These are phyloP conservation scores for Ophiostoma himal-ulmi DNA, from an alignment of 2,329 filamentous ascomycete genomes.

Conservation along the genomic window DNA sequence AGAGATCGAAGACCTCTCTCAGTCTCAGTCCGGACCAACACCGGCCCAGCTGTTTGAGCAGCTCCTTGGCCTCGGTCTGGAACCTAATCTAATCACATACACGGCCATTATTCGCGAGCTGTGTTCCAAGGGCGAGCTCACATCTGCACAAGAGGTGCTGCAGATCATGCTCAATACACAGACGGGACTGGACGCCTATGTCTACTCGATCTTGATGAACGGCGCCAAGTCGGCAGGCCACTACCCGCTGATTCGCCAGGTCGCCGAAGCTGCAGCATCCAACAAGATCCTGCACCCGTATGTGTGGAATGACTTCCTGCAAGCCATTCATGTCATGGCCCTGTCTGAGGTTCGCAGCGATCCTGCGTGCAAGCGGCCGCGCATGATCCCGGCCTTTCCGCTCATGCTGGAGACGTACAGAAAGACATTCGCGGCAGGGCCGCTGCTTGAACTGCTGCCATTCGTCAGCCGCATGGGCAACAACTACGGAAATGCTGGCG, in stretches of 20 bases:
- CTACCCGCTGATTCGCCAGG: slow-evolving; percentile 46
- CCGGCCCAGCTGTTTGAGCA: slow-evolving; percentile 49
- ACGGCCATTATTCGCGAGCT: slow-evolving; percentile 68
- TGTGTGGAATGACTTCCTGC: slow-evolving; percentile 48
- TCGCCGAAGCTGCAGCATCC: slow-evolving; percentile 49
- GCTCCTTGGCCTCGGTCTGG: slow-evolving; percentile 55
- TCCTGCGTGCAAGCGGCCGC: slow-evolving; percentile 31
- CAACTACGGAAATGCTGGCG: not conserved
- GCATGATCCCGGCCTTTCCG: slow-evolving; percentile 38
- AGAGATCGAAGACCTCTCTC: not conserved
- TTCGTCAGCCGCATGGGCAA: not conserved
- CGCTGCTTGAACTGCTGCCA: slow-evolving; percentile 39
- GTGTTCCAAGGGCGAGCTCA: slow-evolving; percentile 56
- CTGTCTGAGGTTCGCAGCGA: slow-evolving; percentile 36
- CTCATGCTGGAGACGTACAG: slow-evolving; percentile 46
- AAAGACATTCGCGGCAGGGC: slow-evolving; percentile 43
- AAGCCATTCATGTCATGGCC: slow-evolving; percentile 44
- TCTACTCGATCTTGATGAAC: slow-evolving; percentile 64
- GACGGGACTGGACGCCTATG: slow-evolving; percentile 57
- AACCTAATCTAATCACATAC: slow-evolving; percentile 57
- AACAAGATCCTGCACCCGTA: slow-evolving; percentile 43
- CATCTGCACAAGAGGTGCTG: slow-evolving; percentile 60
- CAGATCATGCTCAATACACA: slow-evolving; percentile 55
- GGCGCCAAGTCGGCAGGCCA: slow-evolving; percentile 59
- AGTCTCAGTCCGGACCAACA: slow-evolving; percentile 31